A percentile compares a stretch with the other conserved stretches of the same genome.
Evolutionary conservation across 139 green algal genomes (phyloP).

Genomic region (Coelastrella sp.): DNA sequence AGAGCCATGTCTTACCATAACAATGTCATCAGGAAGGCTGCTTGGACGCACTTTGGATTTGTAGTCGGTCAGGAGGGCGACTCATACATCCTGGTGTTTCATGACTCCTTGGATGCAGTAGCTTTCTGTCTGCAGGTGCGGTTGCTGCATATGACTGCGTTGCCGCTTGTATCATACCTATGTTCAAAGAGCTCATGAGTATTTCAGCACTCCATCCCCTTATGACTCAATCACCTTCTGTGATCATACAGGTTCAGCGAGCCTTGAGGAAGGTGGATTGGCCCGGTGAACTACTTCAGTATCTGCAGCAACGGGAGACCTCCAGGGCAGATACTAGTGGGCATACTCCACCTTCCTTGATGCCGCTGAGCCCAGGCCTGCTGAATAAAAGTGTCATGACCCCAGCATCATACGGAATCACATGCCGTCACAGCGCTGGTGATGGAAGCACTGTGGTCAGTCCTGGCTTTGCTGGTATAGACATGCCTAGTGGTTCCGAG

Average conservation of each 20-base stretch:
- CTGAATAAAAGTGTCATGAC: too few relatives aligned
- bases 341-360: too few relatives aligned
- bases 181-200: too few relatives aligned
- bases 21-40: slow-evolving; percentile 56
- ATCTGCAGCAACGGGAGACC: slow-evolving; percentile 28
- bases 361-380: too few relatives aligned
- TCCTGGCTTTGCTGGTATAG: background rate
- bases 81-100: slow-evolving; percentile 56
- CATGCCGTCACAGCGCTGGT: background rate
- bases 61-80: slow-evolving; percentile 63
- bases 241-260: slow-evolving; percentile 54
- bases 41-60: slow-evolving; percentile 62
- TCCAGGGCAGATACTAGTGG: too few relatives aligned
- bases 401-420: background rate
- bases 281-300: slow-evolving; percentile 47
- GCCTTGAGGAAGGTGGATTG: slow-evolving; percentile 46
- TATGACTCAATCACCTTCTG: too few relatives aligned
- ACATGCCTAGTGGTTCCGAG: background rate
- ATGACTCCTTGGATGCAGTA: slow-evolving; percentile 62
- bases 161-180: too few relatives aligned
- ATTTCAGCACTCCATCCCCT: too few relatives aligned
- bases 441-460: background rate
- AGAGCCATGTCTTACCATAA: slow-evolving; percentile 52
- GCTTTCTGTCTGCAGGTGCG: slow-evolving; percentile 62
- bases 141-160: too few relatives aligned